phyloP scores from a whole-genome alignment of 2,329 filamentous ascomycete species.

The Shiraia sp. region DNA sequence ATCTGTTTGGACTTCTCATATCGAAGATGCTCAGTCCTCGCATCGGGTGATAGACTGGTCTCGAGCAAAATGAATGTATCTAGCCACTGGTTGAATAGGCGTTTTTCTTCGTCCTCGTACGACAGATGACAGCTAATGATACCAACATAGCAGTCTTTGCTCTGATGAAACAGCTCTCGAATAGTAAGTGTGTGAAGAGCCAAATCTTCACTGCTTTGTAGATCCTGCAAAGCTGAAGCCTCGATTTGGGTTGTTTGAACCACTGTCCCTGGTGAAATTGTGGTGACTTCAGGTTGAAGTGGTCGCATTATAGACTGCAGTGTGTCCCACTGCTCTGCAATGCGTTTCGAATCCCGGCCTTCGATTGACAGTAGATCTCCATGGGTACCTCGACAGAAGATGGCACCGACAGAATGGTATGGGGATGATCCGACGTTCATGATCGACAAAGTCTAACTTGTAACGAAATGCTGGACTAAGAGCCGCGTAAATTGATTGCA shows the following conservation, averaged over 20 bases:
- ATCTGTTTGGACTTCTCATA: not conserved
- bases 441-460: too few species aligned
- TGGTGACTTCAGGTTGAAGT: not conserved
- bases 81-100: not conserved
- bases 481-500: too few species aligned
- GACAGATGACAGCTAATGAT: not conserved
- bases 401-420: constrained; percentile 3
- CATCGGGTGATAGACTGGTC: constrained; percentile 1
- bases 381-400: constrained; percentile 3
- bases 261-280: not conserved
- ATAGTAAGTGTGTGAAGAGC: not conserved
- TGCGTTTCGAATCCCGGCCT: not conserved
- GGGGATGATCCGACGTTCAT: constrained; percentile 7
- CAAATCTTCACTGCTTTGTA: not conserved
- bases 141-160: not conserved
- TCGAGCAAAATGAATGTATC: constrained; percentile 6
- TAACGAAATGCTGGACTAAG: too few species aligned
- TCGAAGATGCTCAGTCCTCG: not conserved
- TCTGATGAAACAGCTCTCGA: not conserved
- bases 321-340: constrained; percentile 10
- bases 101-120: not conserved
- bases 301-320: not conserved
- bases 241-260: not conserved
- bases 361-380: constrained; percentile 4
- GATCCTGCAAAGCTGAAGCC: not conserved